A percentile compares a stretch with the other conserved stretches of the same genome.
Evolutionary conservation across 2,329 filamentous ascomycete genomes (phyloP).

Genomic region (Elsinoe australis): DNA sequence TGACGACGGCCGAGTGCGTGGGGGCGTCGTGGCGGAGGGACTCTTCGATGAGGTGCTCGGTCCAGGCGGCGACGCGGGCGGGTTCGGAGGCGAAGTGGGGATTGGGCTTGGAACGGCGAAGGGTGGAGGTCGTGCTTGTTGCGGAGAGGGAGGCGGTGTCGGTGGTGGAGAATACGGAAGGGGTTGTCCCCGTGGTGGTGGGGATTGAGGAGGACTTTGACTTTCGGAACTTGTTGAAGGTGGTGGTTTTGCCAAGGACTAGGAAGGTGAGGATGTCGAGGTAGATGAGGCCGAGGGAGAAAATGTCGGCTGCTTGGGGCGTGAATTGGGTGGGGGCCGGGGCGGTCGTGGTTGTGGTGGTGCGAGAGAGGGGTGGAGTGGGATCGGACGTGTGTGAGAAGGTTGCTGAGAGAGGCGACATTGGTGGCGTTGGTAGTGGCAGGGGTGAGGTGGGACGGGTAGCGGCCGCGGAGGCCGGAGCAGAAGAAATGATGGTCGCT

Average conservation of each 20-base stretch:
- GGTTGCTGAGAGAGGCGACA: conserved; percentile 11
- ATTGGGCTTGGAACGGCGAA: conserved; percentile 45
- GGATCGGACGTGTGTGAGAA: conserved; percentile 6
- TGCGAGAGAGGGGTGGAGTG: background rate
- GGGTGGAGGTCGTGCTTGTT: conserved; percentile 26
- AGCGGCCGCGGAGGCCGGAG: background rate
- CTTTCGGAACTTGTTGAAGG: conserved; percentile 59
- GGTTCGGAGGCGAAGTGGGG: conserved; percentile 67
- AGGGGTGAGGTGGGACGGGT: background rate
- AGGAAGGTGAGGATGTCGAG: conserved; percentile 63
- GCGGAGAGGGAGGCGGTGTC: conserved; percentile 22
- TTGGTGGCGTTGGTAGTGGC: conserved; percentile 1
- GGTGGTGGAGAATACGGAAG: conserved; percentile 15
- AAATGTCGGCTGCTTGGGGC: conserved; percentile 54
- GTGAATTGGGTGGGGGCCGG: background rate
- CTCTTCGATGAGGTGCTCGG: conserved; percentile 33
- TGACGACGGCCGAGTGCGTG: conserved; percentile 30
- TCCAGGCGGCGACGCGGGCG: conserved; percentile 51
- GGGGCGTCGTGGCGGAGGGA: background rate
- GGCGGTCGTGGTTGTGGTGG: background rate
- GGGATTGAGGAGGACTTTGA: conserved; percentile 39
- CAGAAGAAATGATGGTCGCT: background rate
- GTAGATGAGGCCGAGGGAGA: conserved; percentile 64
- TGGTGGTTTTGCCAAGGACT: conserved; percentile 57
- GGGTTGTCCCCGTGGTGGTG: conserved; percentile 22